phyloP scores from a whole-genome alignment of 768 basidiomycete genomes.

The Postia placenta region DNA sequence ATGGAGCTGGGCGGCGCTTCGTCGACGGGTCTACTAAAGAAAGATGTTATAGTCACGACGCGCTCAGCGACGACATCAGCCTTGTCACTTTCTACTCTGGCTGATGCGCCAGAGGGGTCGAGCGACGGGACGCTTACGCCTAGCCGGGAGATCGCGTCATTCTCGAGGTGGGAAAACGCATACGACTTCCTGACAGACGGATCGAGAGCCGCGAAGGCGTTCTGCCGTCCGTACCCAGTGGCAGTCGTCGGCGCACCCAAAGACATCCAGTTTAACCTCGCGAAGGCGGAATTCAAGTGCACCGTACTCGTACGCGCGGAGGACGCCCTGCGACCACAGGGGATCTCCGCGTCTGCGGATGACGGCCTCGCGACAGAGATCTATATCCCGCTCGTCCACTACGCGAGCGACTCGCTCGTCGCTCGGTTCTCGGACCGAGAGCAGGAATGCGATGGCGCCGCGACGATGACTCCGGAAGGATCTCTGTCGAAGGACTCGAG shows the following conservation, averaged over 20 bases:
- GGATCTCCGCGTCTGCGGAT: conserved; percentile 6
- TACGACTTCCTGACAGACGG: conserved; percentile 81
- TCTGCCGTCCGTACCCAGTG: conserved; percentile 77
- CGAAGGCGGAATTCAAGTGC: conserved; percentile 63
- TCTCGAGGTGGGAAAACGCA: conserved; percentile 40
- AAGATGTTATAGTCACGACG: conserved; percentile 12
- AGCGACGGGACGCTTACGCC: conserved; percentile 15
- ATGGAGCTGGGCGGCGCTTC: conserved; percentile 28
- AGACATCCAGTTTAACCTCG: conserved; percentile 72
- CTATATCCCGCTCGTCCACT: conserved; percentile 88
- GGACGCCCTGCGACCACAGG: conserved; percentile 35
- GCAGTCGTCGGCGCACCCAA: conserved; percentile 64
- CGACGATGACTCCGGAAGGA: conserved; percentile 2
- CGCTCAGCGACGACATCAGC: conserved; percentile 24
- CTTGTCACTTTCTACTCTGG: conserved; percentile 31
- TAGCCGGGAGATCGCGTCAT: conserved; percentile 16
- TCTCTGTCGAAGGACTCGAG: neutral
- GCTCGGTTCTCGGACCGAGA: conserved; percentile 4
- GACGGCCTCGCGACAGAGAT: conserved; percentile 71
- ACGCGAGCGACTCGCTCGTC: conserved; percentile 41
- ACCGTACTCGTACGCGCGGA: conserved; percentile 55
- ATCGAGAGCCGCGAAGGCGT: conserved; percentile 77
- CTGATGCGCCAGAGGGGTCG: conserved; percentile 14
- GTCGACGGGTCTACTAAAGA: conserved; percentile 33
- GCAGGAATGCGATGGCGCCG: conserved; percentile 13